Evolutionary conservation across 1,284 basidiomycete genomes (phyloP), one percentile per base, ranked within the genome.

Genomic region (Phellinidium pouzarii): DNA sequence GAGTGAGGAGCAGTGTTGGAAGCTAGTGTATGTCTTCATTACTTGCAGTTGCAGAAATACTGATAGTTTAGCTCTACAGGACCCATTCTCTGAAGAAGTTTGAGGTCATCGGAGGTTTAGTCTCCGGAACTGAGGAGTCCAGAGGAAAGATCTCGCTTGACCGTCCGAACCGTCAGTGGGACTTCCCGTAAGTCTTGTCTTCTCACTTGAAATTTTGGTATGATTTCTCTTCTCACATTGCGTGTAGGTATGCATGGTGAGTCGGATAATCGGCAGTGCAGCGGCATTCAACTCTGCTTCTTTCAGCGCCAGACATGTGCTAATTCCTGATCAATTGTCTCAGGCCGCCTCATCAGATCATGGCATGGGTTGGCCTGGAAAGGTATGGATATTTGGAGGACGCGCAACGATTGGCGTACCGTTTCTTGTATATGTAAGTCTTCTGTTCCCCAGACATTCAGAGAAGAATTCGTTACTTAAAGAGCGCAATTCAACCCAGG

Each of bases 91-190:
- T 99, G 63, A 84, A 86, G 72, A 96, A 96, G 73, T 97, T 99
- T 62, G 95, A 99, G 68, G 94, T 91, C 17, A 79, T 93, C 9
- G 95, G 95, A 37, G 95, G 95, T n/a, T 75, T 99, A 19, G 92
- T 96, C 3, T 91, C 94, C 9, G 95, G 95, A 50, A 98, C 96
- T 1, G 95, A 98, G 64, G 91, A 94, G 68, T 97, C 94, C 44
- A 80, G 95, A 55, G 95, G 95, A 44, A 90, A 89, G 67, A 94
- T 99, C 59, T 94, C 93, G 12, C 76, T 98, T 50, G 91, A 96
- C 64, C 78, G 95, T 44, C 96, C 96, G n/a, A 97, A 97, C 71
- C 90, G 96, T 61, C 96, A 98, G 67, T 98, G 95, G 95, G 95
- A 91, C 65, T 91, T 87, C 65, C 87, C 87, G 78, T 91, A 70